Base-by-base conservation (phyloP, 2,329 filamentous ascomycete species). In the Sarocladium strictum region DNA sequence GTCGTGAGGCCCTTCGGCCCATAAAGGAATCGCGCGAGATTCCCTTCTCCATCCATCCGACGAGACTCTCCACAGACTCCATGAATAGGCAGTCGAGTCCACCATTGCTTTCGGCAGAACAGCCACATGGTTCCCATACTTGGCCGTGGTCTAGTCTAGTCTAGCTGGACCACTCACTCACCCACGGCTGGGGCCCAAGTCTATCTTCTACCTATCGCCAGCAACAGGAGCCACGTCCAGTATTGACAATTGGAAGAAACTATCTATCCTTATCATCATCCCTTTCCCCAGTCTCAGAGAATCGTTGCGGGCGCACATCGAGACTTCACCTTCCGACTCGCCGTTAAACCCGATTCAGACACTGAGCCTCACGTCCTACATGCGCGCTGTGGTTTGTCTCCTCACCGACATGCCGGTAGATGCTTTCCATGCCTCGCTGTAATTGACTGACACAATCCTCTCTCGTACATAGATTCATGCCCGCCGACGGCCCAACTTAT, bases 1-100 rank as follows among this genome's bases (percentile, higher is more conserved):
- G 47, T 51, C 47, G 47, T 51, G 47, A 51, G 5, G 47, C 6
- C 47, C 47, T 51, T 51, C 47, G 23, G 17, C 47, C 47, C 21
- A 51, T 6, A 11, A 11, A 51, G 47, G 47, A 21, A 32, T 51
- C 26, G 47, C 47, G 26, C 19, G 7, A 10, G 33, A 21, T 6
- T n/a, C 29, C 15, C 15, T 3, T 11, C 9, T 23, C 38, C 14
- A 17, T 23, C 17, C n/a, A n/a, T n/a, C n/a, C n/a, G n/a, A n/a
- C 38, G 7, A 43, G 38, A 23, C 14, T 21, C 17, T 11, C 19
- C 9, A 32, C 7, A 32, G 29, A 32, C 6, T 32, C 29, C 29
- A 12, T 12, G 29, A 12, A 32, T 38, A n/a, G 35, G 6, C 35
- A 15, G 12, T 38, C 15, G 11, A 45, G 15, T 32, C 3, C 23